Evolutionary conservation across 192 early-diverging fungal genomes (phyloP).

Genomic region (Jimgerdemannia lactiflua): DNA sequence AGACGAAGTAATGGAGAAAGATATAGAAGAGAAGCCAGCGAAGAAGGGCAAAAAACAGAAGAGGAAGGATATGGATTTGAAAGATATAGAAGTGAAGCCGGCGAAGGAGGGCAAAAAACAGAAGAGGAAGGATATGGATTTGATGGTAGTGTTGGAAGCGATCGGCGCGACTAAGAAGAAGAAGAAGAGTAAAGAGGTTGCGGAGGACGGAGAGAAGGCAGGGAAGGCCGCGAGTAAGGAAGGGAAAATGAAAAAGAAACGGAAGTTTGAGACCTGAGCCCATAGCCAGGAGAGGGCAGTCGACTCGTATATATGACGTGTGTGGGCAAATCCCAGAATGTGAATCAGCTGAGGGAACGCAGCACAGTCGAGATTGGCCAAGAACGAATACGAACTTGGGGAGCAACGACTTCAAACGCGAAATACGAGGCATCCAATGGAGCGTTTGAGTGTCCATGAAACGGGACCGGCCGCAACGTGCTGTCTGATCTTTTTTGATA

Average conservation of each 20-base stretch:
- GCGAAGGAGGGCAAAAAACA: constrained; percentile 38
- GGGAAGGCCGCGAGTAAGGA: constrained; percentile 23
- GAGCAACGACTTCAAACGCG: too few species aligned
- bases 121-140: constrained; percentile 44
- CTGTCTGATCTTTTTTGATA: too few species aligned
- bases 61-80: constrained; percentile 43
- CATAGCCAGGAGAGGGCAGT: not conserved
- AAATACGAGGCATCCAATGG: too few species aligned
- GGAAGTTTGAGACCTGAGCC: constrained; percentile 6
- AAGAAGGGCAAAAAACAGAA: constrained; percentile 48
- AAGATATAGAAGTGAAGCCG: constrained; percentile 22
- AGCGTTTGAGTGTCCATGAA: too few species aligned
- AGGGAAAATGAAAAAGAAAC: constrained; percentile 29
- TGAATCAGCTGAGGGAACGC: too few species aligned
- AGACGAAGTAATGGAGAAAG: constrained; percentile 14
- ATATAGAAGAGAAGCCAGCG: constrained; percentile 23
- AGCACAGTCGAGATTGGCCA: too few species aligned
- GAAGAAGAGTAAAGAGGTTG: constrained; percentile 36
- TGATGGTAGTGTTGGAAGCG: constrained; percentile 50
- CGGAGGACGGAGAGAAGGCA: constrained; percentile 21
- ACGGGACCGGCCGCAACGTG: too few species aligned
- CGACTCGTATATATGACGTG: too few species aligned
- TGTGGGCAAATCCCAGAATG: too few species aligned
- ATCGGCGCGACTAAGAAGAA: constrained; percentile 53
- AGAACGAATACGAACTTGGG: too few species aligned